Evolutionary conservation across 768 basidiomycete genomes (phyloP).

Genomic region (Tylopilus balloui): DNA sequence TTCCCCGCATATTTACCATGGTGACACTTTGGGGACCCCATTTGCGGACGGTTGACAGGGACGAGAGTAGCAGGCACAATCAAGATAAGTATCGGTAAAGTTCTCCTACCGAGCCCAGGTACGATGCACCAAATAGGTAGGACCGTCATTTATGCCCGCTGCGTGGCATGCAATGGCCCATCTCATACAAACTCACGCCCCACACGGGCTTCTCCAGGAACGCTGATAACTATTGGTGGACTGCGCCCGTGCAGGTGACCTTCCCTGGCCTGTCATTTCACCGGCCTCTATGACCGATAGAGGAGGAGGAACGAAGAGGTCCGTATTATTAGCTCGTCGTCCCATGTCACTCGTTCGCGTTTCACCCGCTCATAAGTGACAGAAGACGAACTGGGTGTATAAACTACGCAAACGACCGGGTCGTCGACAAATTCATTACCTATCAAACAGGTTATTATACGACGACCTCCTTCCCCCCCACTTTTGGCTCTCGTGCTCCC

Average conservation of each 20-base stretch:
- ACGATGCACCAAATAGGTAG: conserved; percentile 8
- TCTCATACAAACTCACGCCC: conserved; percentile 1
- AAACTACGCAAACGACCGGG: conserved; percentile 13
- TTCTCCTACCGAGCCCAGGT: conserved; percentile 8
- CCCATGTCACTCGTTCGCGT: conserved; percentile 4
- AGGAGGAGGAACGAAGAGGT: neutral
- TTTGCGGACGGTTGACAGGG: conserved; percentile 3
- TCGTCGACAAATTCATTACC: conserved; percentile 10
- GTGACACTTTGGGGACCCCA: neutral
- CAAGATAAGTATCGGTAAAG: conserved; percentile 1
- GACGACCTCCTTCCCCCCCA: conserved; percentile 14
- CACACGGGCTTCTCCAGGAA: neutral
- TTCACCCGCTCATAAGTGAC: conserved; percentile 4
- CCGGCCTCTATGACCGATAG: neutral
- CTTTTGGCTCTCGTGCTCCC: conserved; percentile 9
- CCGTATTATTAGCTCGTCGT: neutral
- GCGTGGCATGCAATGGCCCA: neutral
- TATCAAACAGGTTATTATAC: conserved; percentile 4
- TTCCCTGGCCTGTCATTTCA: neutral
- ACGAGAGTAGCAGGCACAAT: conserved; percentile 13
- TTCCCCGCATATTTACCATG: neutral
- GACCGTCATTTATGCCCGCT: conserved; percentile 2
- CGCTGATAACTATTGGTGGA: neutral
- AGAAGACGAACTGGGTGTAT: conserved; percentile 7
- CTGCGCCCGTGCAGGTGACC: neutral